These are phyloP conservation scores for Phyllosticta citrichinensis DNA, from an alignment of 2,329 filamentous ascomycete species.

Conservation along the genomic window DNA sequence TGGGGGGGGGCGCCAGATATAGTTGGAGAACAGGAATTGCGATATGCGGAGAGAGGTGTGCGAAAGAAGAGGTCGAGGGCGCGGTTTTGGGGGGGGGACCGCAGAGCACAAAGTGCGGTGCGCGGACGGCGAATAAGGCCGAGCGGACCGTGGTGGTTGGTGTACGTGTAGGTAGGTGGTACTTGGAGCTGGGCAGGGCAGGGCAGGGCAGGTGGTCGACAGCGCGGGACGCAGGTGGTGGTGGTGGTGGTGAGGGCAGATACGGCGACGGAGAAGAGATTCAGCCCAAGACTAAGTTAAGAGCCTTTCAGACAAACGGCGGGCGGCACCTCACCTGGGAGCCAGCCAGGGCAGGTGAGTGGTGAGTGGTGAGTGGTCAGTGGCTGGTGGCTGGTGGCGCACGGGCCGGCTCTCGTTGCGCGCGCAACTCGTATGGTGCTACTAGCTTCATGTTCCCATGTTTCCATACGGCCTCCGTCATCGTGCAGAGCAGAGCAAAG, in stretches of 20 bases:
- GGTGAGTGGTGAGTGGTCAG: no score
- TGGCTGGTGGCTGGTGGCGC: not conserved
- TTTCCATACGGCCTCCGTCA: no score
- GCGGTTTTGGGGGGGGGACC: slow-evolving; percentile 1
- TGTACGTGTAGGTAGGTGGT: no score
- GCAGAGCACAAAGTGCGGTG: slow-evolving; percentile 4
- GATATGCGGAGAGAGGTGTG: not conserved
- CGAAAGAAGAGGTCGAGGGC: slow-evolving; percentile 2
- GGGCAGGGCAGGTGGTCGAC: not conserved
- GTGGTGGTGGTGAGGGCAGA: no score
- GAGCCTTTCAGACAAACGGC: not conserved
- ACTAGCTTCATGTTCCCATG: no score
- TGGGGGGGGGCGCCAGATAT: not conserved
- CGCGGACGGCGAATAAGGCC: slow-evolving; percentile 3
- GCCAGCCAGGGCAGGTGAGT: no score
- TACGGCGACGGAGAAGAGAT: not conserved
- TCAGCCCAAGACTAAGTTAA: not conserved
- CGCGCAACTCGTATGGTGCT: not conserved
- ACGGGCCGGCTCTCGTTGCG: not conserved
- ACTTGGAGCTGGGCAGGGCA: no score
- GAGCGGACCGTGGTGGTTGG: not conserved
- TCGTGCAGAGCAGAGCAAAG: not conserved
- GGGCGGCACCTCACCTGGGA: no score
- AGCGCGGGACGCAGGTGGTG: no score
- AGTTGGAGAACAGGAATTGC: slow-evolving; percentile 1